Evolutionary conservation across 2,329 filamentous ascomycete genomes (phyloP).

Genomic region (Ophiostoma himal-ulmi): DNA sequence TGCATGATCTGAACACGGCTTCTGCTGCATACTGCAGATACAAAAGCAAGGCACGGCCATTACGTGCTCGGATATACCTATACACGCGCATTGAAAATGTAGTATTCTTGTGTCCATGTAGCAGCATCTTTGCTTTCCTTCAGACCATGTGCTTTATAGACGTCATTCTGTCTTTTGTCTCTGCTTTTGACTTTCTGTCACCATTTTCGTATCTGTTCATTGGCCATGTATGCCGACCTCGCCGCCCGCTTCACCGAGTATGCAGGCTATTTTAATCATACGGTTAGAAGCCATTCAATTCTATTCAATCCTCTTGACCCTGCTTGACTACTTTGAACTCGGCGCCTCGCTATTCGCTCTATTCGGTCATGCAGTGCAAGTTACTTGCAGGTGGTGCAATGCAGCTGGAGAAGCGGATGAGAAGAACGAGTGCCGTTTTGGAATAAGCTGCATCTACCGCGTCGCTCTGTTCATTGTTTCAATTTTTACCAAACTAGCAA

Average conservation of each 20-base stretch:
- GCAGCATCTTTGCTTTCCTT: not conserved
- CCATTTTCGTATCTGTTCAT: no score
- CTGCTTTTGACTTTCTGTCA: no score
- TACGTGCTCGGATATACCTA: not conserved
- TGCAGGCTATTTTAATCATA: not conserved
- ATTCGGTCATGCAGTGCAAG: not conserved
- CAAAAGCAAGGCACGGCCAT: not conserved
- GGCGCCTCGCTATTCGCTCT: no score
- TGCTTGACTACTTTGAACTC: no score
- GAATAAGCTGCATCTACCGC: not conserved
- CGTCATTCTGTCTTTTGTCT: not conserved
- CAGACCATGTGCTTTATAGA: no score
- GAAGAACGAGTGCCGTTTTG: no score
- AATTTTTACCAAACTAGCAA: no score
- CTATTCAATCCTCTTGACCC: no score
- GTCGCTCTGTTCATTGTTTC: no score
- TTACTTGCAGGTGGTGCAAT: not conserved
- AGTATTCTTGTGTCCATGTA: no score
- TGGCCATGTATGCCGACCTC: not conserved
- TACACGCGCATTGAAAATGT: not conserved
- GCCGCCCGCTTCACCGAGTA: not conserved
- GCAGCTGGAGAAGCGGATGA: not conserved
- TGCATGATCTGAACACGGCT: not conserved
- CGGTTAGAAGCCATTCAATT: not conserved
- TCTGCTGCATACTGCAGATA: not conserved